Base-by-base conservation (phyloP, 148 eudicot genomes). In the Arctostaphylos glauca region DNA sequence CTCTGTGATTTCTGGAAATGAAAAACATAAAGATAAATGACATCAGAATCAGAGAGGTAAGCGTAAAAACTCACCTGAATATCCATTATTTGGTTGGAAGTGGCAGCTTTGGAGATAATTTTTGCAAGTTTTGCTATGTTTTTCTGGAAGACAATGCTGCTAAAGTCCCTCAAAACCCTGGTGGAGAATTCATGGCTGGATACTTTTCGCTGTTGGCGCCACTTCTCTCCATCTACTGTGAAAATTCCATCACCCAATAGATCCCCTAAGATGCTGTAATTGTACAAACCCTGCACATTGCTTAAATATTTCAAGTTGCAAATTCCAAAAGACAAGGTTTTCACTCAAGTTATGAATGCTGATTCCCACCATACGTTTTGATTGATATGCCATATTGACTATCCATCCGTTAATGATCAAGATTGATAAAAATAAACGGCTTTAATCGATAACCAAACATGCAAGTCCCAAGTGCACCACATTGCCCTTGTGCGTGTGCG, bases 161-260 rank as follows among this genome's bases (percentile, higher is more conserved):
- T 94, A 72, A 89, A 91, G 81, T 92, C 94, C 84, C 95, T 91
- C 59, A 94, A 85, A 10, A 84, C 79, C 87, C 84, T 91, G 0
- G 95, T 89, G 8, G 95, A 94, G 68, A 94, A 94, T 78, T 91
- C 97, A 46, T 90, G 53, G 85, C 96, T 94, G 5, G 94, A 87
- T 14, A 90, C 83, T 81, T 94, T 94, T 82, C 98, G 88, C 83
- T 93, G 98, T 62, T 88, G 80, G 49, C 90, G 88, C 96, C 98
- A 94, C 55, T 88, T 91, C 2, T 93, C 92, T 53, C 94, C 95
- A 74, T 94, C 97, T 47, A 94, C 97, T 1, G 92, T 62, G 76
- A 94, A 92, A 67, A 94, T 94, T 54, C 97, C 95, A 81, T 94
- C 95, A 13, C 97, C 97, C 47, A 94, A 86, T 38, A 94, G 87